Base-by-base conservation (phyloP, 2,329 filamentous ascomycete species). In the Delphinella strobiligena region DNA sequence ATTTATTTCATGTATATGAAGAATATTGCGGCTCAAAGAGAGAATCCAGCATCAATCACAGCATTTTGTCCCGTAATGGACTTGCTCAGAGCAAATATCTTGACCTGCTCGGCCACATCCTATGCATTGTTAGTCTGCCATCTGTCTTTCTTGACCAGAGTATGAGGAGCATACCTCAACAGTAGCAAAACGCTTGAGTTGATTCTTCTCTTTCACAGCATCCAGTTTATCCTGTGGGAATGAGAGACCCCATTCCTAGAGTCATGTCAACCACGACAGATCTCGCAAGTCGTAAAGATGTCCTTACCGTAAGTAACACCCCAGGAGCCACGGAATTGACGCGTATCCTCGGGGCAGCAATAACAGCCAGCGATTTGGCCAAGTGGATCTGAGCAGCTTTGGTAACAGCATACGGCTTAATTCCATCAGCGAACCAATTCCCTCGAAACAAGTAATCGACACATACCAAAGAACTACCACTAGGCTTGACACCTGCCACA, bases 261-360 rank as follows among this genome's bases (percentile, higher is more conserved):
- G n/a, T n/a, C n/a, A n/a, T n/a, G n/a, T n/a, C n/a, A n/a, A n/a
- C n/a, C n/a, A n/a, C n/a, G n/a, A n/a, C n/a, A n/a, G n/a, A n/a
- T n/a, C n/a, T n/a, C n/a, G n/a, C n/a, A n/a, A n/a, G n/a, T n/a
- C n/a, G n/a, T n/a, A n/a, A n/a, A n/a, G n/a, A n/a, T n/a, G n/a
- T n/a, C 4, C 36, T 38, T 19, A 38, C 36, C 3, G 68, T 71
- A 27, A 69, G 48, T 41, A 72, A 51, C 3, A 72, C 43, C 0
- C 70, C 71, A 0, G 72, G 71, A 1, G 67, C 70, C 0, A 75
- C 68, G 35, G 58, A 64, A 43, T 75, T 76, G 4, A 75, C 71
- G 12, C 71, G 52, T 19, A 76, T 68, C 14, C 60, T 62, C 0
- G 71, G 69, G 1, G 63, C 66, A 1, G 63, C 62, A 43, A 68